These are phyloP conservation scores for Leishmania lainsoni DNA, from an alignment of 208 protist species.

Conservation along the genomic window DNA sequence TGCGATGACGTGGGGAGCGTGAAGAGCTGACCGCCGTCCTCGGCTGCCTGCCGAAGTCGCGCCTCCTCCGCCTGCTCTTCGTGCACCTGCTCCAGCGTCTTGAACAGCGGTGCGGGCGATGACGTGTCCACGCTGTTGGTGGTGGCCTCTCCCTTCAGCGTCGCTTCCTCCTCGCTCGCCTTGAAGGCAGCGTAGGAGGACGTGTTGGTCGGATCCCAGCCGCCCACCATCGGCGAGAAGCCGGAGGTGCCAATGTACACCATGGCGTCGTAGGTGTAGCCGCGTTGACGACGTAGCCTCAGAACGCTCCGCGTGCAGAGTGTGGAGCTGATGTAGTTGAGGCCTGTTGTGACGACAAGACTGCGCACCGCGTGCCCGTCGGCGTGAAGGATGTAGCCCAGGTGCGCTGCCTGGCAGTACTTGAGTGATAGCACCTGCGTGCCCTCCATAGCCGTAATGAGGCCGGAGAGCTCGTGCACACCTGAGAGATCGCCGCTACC, in stretches of 20 bases:
- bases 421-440: slow-evolving; percentile 28
- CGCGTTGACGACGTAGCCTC: slow-evolving; percentile 27
- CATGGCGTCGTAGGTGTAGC: slow-evolving; percentile 33
- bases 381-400: slow-evolving; percentile 40
- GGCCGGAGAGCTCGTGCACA: slow-evolving; percentile 44
- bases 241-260: slow-evolving; percentile 64
- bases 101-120: slow-evolving; percentile 16
- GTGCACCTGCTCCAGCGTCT: slow-evolving; percentile 23
- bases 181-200: slow-evolving; percentile 19
- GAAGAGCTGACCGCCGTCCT: slow-evolving; percentile 7
- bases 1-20: slow-evolving; percentile 18
- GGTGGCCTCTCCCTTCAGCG: slow-evolving; percentile 18
- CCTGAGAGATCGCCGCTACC: slow-evolving; percentile 43
- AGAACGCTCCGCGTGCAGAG: slow-evolving; percentile 47
- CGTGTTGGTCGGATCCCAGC: slow-evolving; percentile 59
- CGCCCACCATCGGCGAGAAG: slow-evolving; percentile 63
- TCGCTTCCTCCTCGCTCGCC: slow-evolving; percentile 9
- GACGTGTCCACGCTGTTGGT: background rate
- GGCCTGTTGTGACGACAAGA: slow-evolving; percentile 56
- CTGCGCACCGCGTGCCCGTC: slow-evolving; percentile 36
- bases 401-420: slow-evolving; percentile 50
- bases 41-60: slow-evolving; percentile 7
- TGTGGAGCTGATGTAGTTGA: slow-evolving; percentile 51
- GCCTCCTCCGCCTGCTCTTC: slow-evolving; percentile 14
- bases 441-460: slow-evolving; percentile 38